phyloP scores from a whole-genome alignment of 148 eudicot genomes.

The Agrostemma githago region DNA sequence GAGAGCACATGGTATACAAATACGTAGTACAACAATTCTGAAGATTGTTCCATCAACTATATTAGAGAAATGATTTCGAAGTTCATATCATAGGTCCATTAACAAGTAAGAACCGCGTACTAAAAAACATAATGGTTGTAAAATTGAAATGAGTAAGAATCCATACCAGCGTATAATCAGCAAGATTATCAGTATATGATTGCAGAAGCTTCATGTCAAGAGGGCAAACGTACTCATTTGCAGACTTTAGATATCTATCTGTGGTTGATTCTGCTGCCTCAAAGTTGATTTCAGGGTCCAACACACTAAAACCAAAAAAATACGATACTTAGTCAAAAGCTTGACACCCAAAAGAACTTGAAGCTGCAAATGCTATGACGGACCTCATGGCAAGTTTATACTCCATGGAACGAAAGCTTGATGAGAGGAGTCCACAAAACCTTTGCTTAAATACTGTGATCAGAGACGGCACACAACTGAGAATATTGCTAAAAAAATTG shows the following conservation, averaged over 20 bases:
- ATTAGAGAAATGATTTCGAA: not conserved
- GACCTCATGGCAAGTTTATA: constrained; percentile 97
- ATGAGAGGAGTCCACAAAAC: constrained; percentile 40
- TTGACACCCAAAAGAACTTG: not conserved
- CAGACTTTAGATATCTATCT: constrained; percentile 35
- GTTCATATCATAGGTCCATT: not conserved
- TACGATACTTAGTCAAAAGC: constrained; percentile 6
- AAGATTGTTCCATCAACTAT: not conserved
- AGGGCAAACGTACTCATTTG: constrained; percentile 37
- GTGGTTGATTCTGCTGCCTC: constrained; percentile 31
- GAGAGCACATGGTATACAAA: not conserved
- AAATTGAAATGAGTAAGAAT: not conserved
- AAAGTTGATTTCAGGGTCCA: constrained; percentile 82
- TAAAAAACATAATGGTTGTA: not conserved
- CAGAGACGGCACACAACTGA: constrained; percentile 10
- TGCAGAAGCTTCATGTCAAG: constrained; percentile 57
- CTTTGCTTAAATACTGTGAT: constrained; percentile 59
- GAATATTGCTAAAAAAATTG: not conserved
- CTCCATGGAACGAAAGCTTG: constrained; percentile 58
- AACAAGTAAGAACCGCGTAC: not conserved
- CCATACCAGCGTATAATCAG: constrained; percentile 59
- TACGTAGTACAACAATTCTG: not conserved
- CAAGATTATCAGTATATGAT: constrained; percentile 65
- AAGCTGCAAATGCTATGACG: constrained; percentile 8
- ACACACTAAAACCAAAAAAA: constrained; percentile 42